Base-by-base conservation (phyloP, 2,329 filamentous ascomycete genomes). In the Claviceps citrina region DNA sequence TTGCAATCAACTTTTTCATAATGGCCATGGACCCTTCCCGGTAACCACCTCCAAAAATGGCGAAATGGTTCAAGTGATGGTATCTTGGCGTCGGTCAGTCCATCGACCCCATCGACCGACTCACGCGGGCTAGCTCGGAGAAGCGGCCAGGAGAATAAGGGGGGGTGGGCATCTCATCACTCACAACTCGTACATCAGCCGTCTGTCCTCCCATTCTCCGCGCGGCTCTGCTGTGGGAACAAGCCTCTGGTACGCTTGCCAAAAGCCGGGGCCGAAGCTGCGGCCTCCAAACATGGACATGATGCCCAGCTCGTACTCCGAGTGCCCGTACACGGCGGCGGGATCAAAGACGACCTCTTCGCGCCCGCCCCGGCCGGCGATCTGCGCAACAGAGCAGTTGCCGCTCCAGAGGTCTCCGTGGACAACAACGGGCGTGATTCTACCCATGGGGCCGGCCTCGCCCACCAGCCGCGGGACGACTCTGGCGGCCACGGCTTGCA, bases 221-320 rank as follows among this genome's bases (percentile, higher is more conserved):
- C 67, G 70, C 0, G 87, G 87, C 55, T 93, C 83, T 7, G 81
- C 78, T 63, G 81, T 93, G 0, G 81, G 81, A 35, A 87, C 76
- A 19, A 85, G 54, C 30, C 64, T 57, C 55, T 83, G 74, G 56
- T 95, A 96, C 54, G 91, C 84, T 25, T 69, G 69, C 67, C 82
- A 77, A 51, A 94, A 93, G 1, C 54, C 58, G 0, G 58, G 51
- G 1, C 77, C 77, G 58, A 93, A 94, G 0, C n/a, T n/a, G n/a
- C n/a, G n/a, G n/a, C 89, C 89, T 0, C 87, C 87, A 68, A 95
- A 96, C 86, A 95, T 93, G 38, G 72, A 74, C 86, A 95, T 95
- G 48, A 93, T 94, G 1, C 89, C 89, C 39, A 93, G 64, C 49
- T 95, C 89, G 58, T 80, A 95, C 64, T 96, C 89, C 2, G 71